phyloP scores from a whole-genome alignment of 371 early-diverging fungal genomes.

The Mortierella sp. region DNA sequence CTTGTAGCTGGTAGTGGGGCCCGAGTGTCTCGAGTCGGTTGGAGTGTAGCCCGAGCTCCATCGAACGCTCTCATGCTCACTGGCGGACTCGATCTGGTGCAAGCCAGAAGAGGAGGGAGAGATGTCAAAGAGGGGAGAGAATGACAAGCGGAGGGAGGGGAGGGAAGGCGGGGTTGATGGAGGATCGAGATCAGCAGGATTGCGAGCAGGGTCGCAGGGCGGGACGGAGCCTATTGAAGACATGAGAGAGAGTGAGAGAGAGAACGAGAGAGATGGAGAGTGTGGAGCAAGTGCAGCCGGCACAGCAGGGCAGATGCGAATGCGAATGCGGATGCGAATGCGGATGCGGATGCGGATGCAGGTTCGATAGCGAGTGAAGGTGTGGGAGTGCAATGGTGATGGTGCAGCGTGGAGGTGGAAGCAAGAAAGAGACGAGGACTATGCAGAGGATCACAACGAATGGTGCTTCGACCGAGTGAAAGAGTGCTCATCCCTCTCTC shows the following conservation, averaged over 20 bases:
- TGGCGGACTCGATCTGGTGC: constrained; percentile 42
- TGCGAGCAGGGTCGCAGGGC: constrained; percentile 9
- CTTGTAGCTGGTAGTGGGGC: constrained; percentile 6
- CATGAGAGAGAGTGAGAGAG: constrained; percentile 10
- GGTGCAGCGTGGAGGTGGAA: neutral
- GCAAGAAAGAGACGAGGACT: neutral
- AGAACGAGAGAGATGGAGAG: neutral
- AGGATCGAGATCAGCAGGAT: constrained; percentile 13
- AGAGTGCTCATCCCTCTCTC: neutral
- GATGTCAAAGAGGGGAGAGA: constrained; percentile 49
- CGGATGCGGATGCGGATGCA: too few relatives aligned
- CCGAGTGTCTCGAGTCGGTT: constrained; percentile 15
- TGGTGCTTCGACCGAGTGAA: neutral
- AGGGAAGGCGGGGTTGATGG: constrained; percentile 24
- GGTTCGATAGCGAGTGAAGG: neutral
- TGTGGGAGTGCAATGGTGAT: too few relatives aligned
- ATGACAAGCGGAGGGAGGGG: constrained; percentile 40
- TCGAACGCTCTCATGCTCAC: constrained; percentile 18
- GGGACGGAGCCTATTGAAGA: constrained; percentile 17
- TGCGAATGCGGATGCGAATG: too few relatives aligned
- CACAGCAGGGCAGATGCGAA: neutral
- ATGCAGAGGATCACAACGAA: neutral
- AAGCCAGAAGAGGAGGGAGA: constrained; percentile 24
- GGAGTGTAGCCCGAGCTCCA: constrained; percentile 2
- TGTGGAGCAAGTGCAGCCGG: neutral